Evolutionary conservation across 176 grass and related monocot genomes (phyloP).

Genomic region (Carex parvula): DNA sequence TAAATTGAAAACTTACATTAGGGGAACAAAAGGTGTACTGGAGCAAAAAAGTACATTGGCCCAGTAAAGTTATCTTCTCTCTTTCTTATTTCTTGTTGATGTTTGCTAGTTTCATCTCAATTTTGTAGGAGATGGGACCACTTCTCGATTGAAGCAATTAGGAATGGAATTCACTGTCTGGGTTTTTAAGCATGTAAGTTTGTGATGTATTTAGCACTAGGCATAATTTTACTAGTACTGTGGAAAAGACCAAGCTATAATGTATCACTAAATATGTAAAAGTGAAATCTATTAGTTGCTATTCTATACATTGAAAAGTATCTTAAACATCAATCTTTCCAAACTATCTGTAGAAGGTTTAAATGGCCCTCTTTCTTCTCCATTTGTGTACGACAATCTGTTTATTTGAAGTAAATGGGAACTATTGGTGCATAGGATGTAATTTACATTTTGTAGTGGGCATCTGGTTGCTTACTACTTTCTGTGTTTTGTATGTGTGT

Average conservation of each 20-base stretch:
- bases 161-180: conserved; percentile 98
- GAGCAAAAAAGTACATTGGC: background rate
- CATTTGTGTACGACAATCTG: background rate
- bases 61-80: background rate
- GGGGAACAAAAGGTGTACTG: background rate
- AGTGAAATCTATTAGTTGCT: background rate
- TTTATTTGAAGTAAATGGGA: background rate
- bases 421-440: background rate
- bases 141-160: conserved; percentile 84
- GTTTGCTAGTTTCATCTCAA: conserved; percentile 28
- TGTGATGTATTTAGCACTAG: background rate
- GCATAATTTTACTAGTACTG: background rate
- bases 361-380: background rate
- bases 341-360: background rate
- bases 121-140: conserved; percentile 66
- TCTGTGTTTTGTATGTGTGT: background rate
- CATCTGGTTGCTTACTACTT: background rate
- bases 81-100: background rate
- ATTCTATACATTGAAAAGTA: background rate
- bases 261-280: background rate
- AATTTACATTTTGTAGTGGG: background rate
- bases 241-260: background rate
- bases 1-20: background rate
- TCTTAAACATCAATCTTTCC: background rate
- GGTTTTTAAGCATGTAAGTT: conserved; percentile 97